phyloP scores from a whole-genome alignment of 495 filamentous ascomycete species.

The Rostrohypoxylon terebratum region DNA sequence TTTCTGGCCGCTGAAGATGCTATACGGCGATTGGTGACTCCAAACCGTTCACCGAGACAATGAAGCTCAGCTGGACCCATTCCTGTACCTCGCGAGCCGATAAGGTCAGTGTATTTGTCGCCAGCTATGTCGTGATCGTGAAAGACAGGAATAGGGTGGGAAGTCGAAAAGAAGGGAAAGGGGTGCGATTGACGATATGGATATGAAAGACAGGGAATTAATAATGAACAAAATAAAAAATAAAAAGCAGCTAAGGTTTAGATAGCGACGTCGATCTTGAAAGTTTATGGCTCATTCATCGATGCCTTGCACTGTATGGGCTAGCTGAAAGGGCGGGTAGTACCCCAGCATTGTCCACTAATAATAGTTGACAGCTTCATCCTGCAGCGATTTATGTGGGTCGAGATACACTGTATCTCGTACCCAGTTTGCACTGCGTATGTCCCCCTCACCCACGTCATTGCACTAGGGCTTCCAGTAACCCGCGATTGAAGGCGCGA shows the following conservation, averaged over 20 bases:
- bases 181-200: background rate
- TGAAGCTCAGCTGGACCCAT: background rate
- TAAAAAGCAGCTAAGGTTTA: background rate
- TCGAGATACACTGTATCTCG: constrained; percentile 16
- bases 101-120: background rate
- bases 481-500: background rate
- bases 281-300: background rate
- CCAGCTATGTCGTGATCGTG: background rate
- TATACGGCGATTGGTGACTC: background rate
- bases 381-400: background rate
- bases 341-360: constrained; percentile 11
- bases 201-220: background rate
- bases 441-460: constrained; percentile 40
- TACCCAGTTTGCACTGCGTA: constrained; percentile 21
- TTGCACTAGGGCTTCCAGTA: constrained; percentile 13
- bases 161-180: background rate
- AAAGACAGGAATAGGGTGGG: background rate
- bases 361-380: background rate
- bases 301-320: constrained; percentile 17
- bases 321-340: constrained; percentile 14
- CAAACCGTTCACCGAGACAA: background rate
- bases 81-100: background rate
- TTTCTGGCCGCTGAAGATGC: background rate
- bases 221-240: background rate
- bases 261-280: constrained; percentile 6